A percentile compares a stretch with the other conserved stretches of the same genome.
Evolutionary conservation across 2,329 filamentous ascomycete genomes (phyloP).

Genomic region (Xylariomycetidae sp.): DNA sequence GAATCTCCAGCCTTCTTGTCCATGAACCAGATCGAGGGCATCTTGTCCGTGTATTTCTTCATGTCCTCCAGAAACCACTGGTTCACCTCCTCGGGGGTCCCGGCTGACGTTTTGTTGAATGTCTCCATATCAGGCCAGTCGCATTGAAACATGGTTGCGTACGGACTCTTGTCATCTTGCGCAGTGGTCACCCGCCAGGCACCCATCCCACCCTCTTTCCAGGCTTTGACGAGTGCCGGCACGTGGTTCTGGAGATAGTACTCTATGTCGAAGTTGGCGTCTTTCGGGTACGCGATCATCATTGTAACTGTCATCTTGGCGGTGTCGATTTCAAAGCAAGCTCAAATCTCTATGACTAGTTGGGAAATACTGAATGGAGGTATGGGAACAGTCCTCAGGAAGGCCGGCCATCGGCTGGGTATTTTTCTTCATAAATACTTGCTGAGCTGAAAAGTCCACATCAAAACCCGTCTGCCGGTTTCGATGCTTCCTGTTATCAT

Average conservation of each 20-base stretch:
- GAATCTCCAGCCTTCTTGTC: conserved; percentile 7
- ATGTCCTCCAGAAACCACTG: conserved; percentile 10
- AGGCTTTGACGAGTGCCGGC: conserved; percentile 7
- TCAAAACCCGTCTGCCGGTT: too few species aligned
- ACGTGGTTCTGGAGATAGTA: conserved; percentile 14
- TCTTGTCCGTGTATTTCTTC: conserved; percentile 13
- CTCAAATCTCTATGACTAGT: too few species aligned
- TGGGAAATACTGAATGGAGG: too few species aligned
- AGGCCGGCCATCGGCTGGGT: too few species aligned
- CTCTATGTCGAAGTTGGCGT: conserved; percentile 9
- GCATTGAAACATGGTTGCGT: conserved; percentile 9
- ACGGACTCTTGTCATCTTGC: conserved; percentile 7
- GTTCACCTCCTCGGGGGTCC: conserved; percentile 7
- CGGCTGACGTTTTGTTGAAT: conserved; percentile 6
- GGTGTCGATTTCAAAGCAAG: too few species aligned
- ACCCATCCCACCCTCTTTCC: conserved; percentile 11
- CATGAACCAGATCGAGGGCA: conserved; percentile 15
- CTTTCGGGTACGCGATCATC: conserved; percentile 13
- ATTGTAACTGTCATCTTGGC: conserved; percentile 10
- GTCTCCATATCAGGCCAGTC: conserved; percentile 13
- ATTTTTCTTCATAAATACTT: too few species aligned
- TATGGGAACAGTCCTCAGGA: too few species aligned
- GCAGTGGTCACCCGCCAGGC: conserved; percentile 8
- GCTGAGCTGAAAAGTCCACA: too few species aligned
- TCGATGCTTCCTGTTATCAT: too few species aligned